These are phyloP conservation scores for Corylus heterophylla DNA, from an alignment of 306 rosid species.

Conservation along the genomic window DNA sequence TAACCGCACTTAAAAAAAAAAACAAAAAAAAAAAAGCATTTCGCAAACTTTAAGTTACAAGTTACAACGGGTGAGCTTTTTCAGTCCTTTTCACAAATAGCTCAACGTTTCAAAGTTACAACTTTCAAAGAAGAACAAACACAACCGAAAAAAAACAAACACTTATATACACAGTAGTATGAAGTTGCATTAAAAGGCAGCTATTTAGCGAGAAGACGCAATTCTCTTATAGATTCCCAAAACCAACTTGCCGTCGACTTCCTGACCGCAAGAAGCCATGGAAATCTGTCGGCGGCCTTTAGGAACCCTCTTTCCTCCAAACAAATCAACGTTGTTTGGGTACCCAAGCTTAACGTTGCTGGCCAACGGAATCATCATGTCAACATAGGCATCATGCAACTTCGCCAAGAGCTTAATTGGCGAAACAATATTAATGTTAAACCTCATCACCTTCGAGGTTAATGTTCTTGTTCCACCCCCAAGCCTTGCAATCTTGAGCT, in stretches of 20 bases:
- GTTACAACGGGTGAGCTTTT: neutral
- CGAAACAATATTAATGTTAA: conserved; percentile 2
- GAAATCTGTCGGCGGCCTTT: conserved; percentile 25
- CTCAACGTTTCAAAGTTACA: neutral
- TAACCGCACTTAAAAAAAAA: no score
- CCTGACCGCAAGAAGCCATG: conserved; percentile 24
- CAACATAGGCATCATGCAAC: conserved; percentile 34
- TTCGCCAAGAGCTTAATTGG: conserved; percentile 30
- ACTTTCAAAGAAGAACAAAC: neutral
- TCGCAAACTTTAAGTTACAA: neutral
- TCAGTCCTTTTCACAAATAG: neutral
- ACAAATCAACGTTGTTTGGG: conserved; percentile 8
- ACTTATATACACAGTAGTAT: neutral
- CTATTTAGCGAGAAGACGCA: conserved; percentile 27
- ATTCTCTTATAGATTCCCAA: conserved; percentile 43
- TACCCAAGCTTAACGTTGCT: neutral
- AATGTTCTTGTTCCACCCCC: conserved; percentile 3
- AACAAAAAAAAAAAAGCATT: neutral
- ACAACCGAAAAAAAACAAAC: neutral
- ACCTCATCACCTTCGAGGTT: conserved; percentile 1
- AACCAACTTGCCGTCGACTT: conserved; percentile 34
- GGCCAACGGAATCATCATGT: conserved; percentile 38
- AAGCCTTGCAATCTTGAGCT: conserved; percentile 23
- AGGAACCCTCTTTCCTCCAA: conserved; percentile 29
- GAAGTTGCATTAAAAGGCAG: neutral